Evolutionary conservation across 805 yeast species (phyloP), one percentile per base, ranked within the genome.

Genomic region (Lachancea kluyveri): DNA sequence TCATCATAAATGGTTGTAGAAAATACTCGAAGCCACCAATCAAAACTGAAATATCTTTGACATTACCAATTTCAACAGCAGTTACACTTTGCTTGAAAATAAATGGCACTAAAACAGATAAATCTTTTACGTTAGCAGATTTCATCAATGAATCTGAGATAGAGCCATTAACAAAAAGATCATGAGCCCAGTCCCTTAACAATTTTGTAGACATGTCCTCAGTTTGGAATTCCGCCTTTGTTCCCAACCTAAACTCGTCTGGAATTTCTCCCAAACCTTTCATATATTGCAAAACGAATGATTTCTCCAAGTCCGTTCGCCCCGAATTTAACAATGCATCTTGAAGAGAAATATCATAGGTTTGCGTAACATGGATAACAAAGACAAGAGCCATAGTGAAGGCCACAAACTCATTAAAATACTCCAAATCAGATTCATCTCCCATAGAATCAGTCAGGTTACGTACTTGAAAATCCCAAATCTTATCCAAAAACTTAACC

Each of bases 11-110:
- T 3, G 85, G 81, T 47, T 88, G 95, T 26, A 82, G 64, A 43
- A 90, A 81, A 48, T 88, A 86, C 48, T 88, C 96, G 21, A 90
- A 63, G 0, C 96, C 96, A 35, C 82, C 83, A 28, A 67, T 68
- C 24, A 86, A 62, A 4, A 75, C 69, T 4, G 77, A 78, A 7
- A 68, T 52, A 41, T 76, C 79, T 3, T 84, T 64, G 9, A 73
- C 57, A 1, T 72, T 74, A 15, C 67, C 56, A 4, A 41, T 31
- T 14, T 70, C 68, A 30, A 74, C 65, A 1, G 94, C 83, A 10
- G 67, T 52, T 8, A 84, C 64, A 0, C 85, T 79, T 50, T 85
- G 88, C 39, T 76, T 77, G 46, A 85, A 74, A 17, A 90, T 73
- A 4, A 72, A 65, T 2, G 96, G 92, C 12, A 87, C 70, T 20